Evolutionary conservation across 108 stramenopile species (phyloP), one percentile per base, ranked within the genome.

Genomic region (Mediolabrus comicus): DNA sequence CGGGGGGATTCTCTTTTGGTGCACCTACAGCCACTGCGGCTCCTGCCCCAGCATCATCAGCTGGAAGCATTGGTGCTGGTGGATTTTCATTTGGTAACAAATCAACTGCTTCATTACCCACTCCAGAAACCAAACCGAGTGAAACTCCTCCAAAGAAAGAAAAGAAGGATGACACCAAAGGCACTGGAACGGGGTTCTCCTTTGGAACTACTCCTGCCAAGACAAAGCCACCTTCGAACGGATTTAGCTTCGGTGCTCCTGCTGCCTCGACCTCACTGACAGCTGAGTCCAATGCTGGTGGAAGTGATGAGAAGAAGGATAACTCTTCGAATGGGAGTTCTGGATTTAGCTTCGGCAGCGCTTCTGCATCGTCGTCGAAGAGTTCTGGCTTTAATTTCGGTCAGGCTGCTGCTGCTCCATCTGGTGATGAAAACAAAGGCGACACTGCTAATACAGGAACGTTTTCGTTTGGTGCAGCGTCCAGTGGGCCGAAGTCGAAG

Each of bases 1-100:
- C 65, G 2, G 59, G 74, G 27, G 65, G 65, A 14, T 75, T 75
- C 24, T 39, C 30, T 27, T 75, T 75, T 53, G 53, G 49, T 12
- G 39, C 52, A 16, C 32, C 74, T 28, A 17, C 55, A 5, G 17
- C 54, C 2, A 34, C 72, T 1, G 27, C 33, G 13, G 32, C 55
- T 11, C 14, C 57, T 43, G 41, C 62, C 9, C 26, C 71, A 29
- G 41, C 65, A 33, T 54, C 33, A 10, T 36, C 33, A 6, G 46
- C 43, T 25, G 65, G 59, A 13, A 34, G 12, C 32, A 43, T 62
- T 54, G 52, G 49, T 28, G 14, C 29, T 28, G 43, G 56, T 31
- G 64, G 57, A 58, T 65, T 73, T 59, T 65, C 72, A 24, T 65
- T 65, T 52, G 46, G 46, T 49, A 7, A n/a, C 22, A 49, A 22